phyloP scores from a whole-genome alignment of 106 monocot genomes.

The Acanthochlamys bracteata region DNA sequence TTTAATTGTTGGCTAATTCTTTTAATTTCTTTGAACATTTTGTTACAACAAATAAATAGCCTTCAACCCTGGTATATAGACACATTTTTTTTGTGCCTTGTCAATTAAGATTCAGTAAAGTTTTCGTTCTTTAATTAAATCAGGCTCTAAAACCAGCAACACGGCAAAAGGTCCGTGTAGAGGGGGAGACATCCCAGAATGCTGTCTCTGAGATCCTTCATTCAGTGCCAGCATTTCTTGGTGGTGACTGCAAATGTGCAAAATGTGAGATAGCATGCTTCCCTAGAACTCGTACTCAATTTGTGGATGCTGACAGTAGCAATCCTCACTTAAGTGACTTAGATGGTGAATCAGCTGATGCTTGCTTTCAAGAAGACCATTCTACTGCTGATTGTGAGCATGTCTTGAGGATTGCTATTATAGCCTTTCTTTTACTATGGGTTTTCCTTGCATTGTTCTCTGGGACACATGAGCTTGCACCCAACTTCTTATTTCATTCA shows the following conservation, averaged over 20 bases:
- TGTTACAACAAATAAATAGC: no score
- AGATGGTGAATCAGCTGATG: slow-evolving; percentile 11
- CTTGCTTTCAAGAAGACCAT: slow-evolving; percentile 8
- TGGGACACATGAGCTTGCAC: slow-evolving; percentile 30
- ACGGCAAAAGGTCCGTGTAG: slow-evolving; percentile 42
- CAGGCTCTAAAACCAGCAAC: slow-evolving; percentile 59
- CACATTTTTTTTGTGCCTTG: background rate
- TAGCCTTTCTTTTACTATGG: slow-evolving; percentile 45
- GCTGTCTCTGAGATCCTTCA: slow-evolving; percentile 40
- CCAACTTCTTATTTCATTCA: background rate
- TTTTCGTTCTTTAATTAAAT: background rate
- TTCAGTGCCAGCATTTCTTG: slow-evolving; percentile 43
- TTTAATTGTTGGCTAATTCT: background rate
- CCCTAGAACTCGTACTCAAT: background rate
- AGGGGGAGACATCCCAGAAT: slow-evolving; percentile 42
- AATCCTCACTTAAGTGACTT: slow-evolving; percentile 1
- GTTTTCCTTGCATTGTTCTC: slow-evolving; percentile 41
- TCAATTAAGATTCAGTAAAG: background rate
- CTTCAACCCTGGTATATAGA: background rate
- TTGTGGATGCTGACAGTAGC: slow-evolving; percentile 1
- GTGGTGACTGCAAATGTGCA: slow-evolving; percentile 46
- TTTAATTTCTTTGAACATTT: background rate
- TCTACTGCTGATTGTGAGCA: slow-evolving; percentile 21
- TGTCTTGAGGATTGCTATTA: slow-evolving; percentile 33
- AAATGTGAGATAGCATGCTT: slow-evolving; percentile 28